A percentile compares a stretch with the other conserved stretches of the same genome.
Evolutionary conservation across 2,329 filamentous ascomycete genomes (phyloP).

Genomic region (Endoconidiophora polonica): DNA sequence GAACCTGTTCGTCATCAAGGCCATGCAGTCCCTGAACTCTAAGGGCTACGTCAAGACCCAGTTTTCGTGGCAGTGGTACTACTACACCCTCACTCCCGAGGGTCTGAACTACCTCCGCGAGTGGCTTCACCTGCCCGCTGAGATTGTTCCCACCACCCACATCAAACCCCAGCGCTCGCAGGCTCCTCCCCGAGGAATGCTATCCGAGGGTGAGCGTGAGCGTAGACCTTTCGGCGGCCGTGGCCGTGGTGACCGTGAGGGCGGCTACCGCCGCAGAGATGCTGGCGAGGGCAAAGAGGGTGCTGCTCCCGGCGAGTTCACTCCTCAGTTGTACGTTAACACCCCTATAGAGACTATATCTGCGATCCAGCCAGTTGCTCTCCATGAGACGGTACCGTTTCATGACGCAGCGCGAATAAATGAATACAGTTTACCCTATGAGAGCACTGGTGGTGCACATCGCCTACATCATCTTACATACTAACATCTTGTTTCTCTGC

Average conservation of each 20-base stretch:
- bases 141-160: constrained; percentile 98
- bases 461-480: neutral
- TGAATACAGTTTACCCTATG: neutral
- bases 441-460: neutral
- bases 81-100: constrained; percentile 99
- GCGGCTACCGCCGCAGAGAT: constrained; percentile 84
- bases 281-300: constrained; percentile 79
- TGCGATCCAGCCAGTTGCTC: too few species aligned
- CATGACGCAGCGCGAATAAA: neutral
- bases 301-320: constrained; percentile 79
- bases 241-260: constrained; percentile 64
- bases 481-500: constrained; percentile 10
- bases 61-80: constrained; percentile 99
- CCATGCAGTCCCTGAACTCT: constrained; percentile 92
- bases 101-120: constrained; percentile 99
- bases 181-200: constrained; percentile 95
- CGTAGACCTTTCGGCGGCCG: constrained; percentile 71
- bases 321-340: constrained; percentile 63
- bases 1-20: constrained; percentile 99
- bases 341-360: neutral
- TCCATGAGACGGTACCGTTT: neutral
- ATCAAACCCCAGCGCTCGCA: constrained; percentile 99
- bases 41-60: constrained; percentile 99
- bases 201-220: constrained; percentile 73
- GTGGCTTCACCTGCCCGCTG: constrained; percentile 98